phyloP scores from a whole-genome alignment of 345 rosid species.

The Eucalyptus pauciflora region DNA sequence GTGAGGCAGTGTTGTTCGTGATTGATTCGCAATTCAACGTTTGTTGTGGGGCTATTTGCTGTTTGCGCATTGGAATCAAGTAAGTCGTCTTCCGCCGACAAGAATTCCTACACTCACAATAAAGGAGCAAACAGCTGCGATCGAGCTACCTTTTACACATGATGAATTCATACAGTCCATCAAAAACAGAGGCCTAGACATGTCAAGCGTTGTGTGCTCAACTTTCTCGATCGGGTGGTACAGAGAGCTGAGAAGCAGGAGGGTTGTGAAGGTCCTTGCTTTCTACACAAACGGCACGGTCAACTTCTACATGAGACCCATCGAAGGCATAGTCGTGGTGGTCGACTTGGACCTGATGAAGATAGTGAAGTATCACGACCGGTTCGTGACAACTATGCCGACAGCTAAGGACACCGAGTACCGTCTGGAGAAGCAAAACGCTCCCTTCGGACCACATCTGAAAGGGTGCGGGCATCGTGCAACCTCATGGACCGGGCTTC shows the following conservation, averaged over 20 bases:
- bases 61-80: no score
- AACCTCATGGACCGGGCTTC: not conserved
- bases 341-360: not conserved
- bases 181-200: slow-evolving; percentile 21
- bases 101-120: not conserved
- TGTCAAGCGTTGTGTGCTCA: slow-evolving; percentile 57
- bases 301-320: slow-evolving; percentile 1
- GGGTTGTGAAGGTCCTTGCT: not conserved
- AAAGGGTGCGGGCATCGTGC: not conserved
- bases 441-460: slow-evolving; percentile 5
- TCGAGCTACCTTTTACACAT: slow-evolving; percentile 34
- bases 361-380: not conserved
- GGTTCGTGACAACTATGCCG: slow-evolving; percentile 30
- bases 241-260: slow-evolving; percentile 6
- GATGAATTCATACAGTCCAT: slow-evolving; percentile 33
- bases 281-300: not conserved
- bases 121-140: slow-evolving; percentile 37
- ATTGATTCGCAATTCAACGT: no score
- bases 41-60: no score
- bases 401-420: slow-evolving; percentile 55
- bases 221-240: slow-evolving; percentile 70
- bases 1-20: no score
- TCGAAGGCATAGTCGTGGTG: not conserved
- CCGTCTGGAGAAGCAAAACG: slow-evolving; percentile 9
- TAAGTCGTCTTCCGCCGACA: no score